These are phyloP conservation scores for Polysphondylium violaceum DNA, from an alignment of 78 protist genomes.

Conservation along the genomic window DNA sequence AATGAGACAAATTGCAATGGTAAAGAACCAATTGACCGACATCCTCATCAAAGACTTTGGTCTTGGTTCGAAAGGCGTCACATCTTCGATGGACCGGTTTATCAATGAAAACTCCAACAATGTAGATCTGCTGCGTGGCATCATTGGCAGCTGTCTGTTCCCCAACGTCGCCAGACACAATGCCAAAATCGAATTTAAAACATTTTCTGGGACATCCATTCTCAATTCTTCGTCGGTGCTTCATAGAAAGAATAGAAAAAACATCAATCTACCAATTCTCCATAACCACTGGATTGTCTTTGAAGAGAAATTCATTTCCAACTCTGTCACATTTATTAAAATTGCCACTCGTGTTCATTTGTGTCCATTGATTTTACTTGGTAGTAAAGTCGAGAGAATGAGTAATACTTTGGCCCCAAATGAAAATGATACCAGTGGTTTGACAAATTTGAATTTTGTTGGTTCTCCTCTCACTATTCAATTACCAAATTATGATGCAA, in stretches of 20 bases:
- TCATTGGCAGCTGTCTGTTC: slow-evolving; percentile 87
- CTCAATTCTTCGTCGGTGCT: slow-evolving; percentile 5
- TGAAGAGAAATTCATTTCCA: slow-evolving; percentile 45
- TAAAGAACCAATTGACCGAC: slow-evolving; percentile 16
- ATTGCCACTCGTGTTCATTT: neutral
- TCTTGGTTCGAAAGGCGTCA: neutral
- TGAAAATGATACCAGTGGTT: too few relatives aligned
- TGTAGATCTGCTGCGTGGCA: slow-evolving; percentile 56
- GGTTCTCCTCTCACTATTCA: too few relatives aligned
- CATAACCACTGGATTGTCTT: slow-evolving; percentile 31
- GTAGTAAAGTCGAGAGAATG: too few relatives aligned
- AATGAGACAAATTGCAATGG: slow-evolving; percentile 19
- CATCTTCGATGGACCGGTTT: neutral
- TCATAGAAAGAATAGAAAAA: slow-evolving; percentile 21
- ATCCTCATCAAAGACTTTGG: slow-evolving; percentile 15
- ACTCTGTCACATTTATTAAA: slow-evolving; percentile 25
- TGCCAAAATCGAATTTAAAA: slow-evolving; percentile 21
- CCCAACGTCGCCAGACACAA: slow-evolving; percentile 84
- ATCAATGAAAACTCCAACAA: slow-evolving; percentile 14
- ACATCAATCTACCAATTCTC: too few relatives aligned
- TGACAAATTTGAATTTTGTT: too few relatives aligned
- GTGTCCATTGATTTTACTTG: too few relatives aligned
- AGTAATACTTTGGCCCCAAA: too few relatives aligned
- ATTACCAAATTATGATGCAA: too few relatives aligned
- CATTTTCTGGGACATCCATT: slow-evolving; percentile 28